Conservation (phyloP, 306 rosid species). For the Fragaria vesca region DNA sequence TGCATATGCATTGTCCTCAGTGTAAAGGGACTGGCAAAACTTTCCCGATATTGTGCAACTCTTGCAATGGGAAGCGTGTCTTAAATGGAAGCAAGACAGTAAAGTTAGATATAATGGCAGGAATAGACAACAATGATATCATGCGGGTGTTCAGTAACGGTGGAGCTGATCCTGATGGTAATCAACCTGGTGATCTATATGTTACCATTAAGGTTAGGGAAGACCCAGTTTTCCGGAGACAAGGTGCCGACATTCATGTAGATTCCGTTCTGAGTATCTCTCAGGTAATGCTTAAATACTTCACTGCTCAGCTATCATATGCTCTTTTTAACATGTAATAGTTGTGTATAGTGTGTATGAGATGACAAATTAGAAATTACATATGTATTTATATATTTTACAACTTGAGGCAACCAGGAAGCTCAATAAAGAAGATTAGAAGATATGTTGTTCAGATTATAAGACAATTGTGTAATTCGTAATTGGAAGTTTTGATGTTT, state of each 20-base stretch:
- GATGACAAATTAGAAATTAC: background rate
- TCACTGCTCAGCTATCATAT: background rate
- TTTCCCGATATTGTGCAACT: conserved; percentile 67
- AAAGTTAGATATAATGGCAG: conserved; percentile 65
- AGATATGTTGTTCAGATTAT: background rate
- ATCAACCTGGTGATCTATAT: conserved; percentile 77
- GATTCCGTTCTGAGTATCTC: conserved; percentile 71
- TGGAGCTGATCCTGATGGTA: conserved; percentile 91
- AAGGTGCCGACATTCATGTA: conserved; percentile 85
- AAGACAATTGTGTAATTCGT: background rate
- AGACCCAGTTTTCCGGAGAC: conserved; percentile 85
- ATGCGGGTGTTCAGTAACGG: conserved; percentile 65
- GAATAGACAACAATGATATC: conserved; percentile 66
- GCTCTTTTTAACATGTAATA: background rate
- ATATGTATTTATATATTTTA: background rate
- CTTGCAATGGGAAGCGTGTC: conserved; percentile 75
- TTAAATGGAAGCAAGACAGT: conserved; percentile 55
- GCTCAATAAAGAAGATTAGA: background rate
- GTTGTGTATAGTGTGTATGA: background rate
- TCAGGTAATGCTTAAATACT: conserved; percentile 50
- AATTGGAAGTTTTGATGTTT: background rate
- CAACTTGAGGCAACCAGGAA: background rate
- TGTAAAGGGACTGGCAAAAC: conserved; percentile 73
- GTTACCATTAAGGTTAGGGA: conserved; percentile 72
- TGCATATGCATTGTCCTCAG: conserved; percentile 62